These are phyloP conservation scores for Saccharomyces pastorianus DNA, from an alignment of 1,139 yeast species.

Conservation along the genomic window DNA sequence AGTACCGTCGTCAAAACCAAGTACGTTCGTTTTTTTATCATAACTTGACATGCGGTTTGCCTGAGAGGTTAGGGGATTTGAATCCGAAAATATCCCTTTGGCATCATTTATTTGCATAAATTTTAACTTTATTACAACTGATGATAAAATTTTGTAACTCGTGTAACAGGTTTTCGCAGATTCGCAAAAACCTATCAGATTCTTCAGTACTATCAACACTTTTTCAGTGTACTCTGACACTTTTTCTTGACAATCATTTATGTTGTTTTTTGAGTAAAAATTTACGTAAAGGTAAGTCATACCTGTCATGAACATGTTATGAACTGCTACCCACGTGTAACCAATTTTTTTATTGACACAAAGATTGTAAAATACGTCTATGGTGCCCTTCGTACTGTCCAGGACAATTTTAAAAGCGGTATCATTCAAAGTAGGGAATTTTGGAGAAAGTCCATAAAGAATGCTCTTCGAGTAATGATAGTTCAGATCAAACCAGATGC, in stretches of 20 bases:
- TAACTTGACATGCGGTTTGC: not conserved
- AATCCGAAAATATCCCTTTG: slow-evolving; percentile 22
- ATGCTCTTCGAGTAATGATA: slow-evolving; percentile 68
- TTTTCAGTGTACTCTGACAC: slow-evolving; percentile 49
- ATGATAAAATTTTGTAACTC: slow-evolving; percentile 61
- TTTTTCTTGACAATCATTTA: slow-evolving; percentile 40
- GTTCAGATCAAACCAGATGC: slow-evolving; percentile 47
- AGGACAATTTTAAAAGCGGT: slow-evolving; percentile 52
- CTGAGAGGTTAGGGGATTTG: not conserved
- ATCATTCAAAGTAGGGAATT: slow-evolving; percentile 45
- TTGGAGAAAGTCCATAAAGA: slow-evolving; percentile 72
- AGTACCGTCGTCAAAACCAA: slow-evolving; percentile 5
- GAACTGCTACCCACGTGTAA: slow-evolving; percentile 92
- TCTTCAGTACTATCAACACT: slow-evolving; percentile 53
- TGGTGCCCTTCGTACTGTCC: slow-evolving; percentile 58
- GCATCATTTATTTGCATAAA: slow-evolving; percentile 26
- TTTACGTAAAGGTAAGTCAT: slow-evolving; percentile 72
- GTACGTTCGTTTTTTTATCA: not conserved
- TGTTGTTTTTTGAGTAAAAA: slow-evolving; percentile 55
- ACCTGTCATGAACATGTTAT: slow-evolving; percentile 82
- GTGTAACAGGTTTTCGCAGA: slow-evolving; percentile 70
- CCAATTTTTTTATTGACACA: slow-evolving; percentile 53
- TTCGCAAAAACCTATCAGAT: slow-evolving; percentile 63
- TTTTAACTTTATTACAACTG: slow-evolving; percentile 60
- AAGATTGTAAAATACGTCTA: slow-evolving; percentile 53